Evolutionary conservation across 2,329 filamentous ascomycete genomes (phyloP), one percentile per base, ranked within the genome.

Genomic region (Cryphonectria nitschkei): DNA sequence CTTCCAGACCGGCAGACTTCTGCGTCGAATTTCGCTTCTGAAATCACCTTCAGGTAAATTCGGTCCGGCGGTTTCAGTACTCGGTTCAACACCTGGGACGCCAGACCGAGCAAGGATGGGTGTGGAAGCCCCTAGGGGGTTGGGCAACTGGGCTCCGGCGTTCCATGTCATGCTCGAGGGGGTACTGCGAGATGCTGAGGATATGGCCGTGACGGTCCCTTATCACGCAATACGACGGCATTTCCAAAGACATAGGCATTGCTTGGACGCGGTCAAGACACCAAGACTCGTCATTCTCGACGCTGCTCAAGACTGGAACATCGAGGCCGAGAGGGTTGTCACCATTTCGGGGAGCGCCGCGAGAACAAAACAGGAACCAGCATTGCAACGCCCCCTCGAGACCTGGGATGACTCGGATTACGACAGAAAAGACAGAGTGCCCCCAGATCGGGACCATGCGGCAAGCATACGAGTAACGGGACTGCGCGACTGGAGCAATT

Each of bases 111-210:
- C 61, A 63, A 62, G 56, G 50, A 67, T 65, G 19, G 32, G 37
- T 5, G 58, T 11, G 71, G 68, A 60, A 64, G 70, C 58, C 58
- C 71, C 26, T 9, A 52, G 32, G 65, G 76, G 67, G 80, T 79
- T 56, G 78, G 77, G 77, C 7, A 84, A 82, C 1, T 91, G 89
- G 89, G 83, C 83, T 0, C 80, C 83, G 43, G 87, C 88, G 0
- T 91, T 91, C 68, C 83, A 87, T 54, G 80, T 82, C 3, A 78
- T 91, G 68, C 76, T 90, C 11, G 89, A 91, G 73, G 82, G 82
- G 0, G 80, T 88, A 3, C 77, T 91, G 26, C 81, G 87, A 13
- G 89, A 91, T 73, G 87, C 84, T 0, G 89, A 91, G 76, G 88
- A 90, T 73, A 83, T 87, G 80, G 82, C 84, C 0, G 82, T 91